Evolutionary conservation across 164 flowering plant genomes (phyloP).

Genomic region (Nymphaea thermarum): DNA sequence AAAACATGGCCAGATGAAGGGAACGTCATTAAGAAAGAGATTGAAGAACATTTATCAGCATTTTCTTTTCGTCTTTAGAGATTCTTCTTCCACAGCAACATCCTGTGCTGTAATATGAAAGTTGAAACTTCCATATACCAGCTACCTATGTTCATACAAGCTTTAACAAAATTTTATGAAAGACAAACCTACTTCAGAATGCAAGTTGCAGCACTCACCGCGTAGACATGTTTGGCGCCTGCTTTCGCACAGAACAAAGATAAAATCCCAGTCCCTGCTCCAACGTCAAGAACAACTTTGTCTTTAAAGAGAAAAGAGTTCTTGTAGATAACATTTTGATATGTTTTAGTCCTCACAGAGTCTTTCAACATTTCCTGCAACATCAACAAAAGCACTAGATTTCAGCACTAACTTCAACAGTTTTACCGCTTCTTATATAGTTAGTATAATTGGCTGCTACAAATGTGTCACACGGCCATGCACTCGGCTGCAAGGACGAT

Average conservation of each 20-base stretch:
- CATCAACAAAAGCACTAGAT: conserved; percentile 1
- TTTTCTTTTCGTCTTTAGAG: too few species aligned
- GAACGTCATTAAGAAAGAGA: too few species aligned
- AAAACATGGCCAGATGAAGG: too few species aligned
- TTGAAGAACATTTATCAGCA: too few species aligned
- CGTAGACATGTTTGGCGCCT: conserved; percentile 95
- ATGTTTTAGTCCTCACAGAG: conserved; percentile 88
- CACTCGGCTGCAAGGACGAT: too few species aligned
- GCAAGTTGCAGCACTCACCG: conserved; percentile 39
- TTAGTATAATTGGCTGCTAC: not conserved
- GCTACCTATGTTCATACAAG: not conserved
- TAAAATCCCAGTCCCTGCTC: conserved; percentile 97
- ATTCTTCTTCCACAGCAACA: too few species aligned
- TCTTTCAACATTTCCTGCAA: conserved; percentile 97
- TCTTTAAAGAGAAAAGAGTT: conserved; percentile 73
- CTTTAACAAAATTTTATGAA: too few species aligned
- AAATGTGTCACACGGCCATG: too few species aligned
- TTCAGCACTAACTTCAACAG: not conserved
- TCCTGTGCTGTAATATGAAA: too few species aligned
- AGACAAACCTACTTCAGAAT: not conserved
- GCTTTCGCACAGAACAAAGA: conserved; percentile 98
- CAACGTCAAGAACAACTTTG: conserved; percentile 94
- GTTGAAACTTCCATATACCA: not conserved
- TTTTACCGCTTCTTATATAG: not conserved
- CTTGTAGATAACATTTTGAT: conserved; percentile 91